Conservation (phyloP, 2,329 filamentous ascomycete species). For the Beauveria brongniartii region DNA sequence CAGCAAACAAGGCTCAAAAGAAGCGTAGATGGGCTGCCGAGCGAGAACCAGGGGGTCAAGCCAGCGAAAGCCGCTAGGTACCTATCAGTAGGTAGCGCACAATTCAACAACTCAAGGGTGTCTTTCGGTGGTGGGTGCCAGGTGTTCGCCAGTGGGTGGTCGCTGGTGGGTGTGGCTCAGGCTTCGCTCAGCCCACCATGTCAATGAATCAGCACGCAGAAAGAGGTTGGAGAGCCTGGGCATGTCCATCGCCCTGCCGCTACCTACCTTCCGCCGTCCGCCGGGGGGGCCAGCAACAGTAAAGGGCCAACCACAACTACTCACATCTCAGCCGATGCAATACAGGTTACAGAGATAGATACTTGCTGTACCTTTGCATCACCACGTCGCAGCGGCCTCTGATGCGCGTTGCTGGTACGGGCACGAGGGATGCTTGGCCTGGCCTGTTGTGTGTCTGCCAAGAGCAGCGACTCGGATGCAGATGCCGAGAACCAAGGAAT, state of each 20-base stretch:
- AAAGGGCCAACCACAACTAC: neutral
- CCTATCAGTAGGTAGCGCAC: neutral
- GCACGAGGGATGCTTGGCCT: neutral
- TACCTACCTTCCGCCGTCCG: no score
- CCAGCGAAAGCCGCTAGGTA: constrained; percentile 5
- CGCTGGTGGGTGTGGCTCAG: neutral
- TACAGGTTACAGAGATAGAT: neutral
- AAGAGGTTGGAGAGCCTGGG: no score
- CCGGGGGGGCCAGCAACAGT: neutral
- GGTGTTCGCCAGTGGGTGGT: no score
- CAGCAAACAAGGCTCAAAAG: constrained; percentile 7
- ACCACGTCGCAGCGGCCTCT: neutral
- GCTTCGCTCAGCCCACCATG: neutral
- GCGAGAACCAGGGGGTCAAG: neutral
- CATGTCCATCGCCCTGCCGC: no score
- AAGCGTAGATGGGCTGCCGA: neutral
- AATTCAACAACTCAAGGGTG: neutral
- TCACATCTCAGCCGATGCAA: no score
- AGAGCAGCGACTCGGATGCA: constrained; percentile 11
- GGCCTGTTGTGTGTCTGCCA: constrained; percentile 4
- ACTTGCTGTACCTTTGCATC: neutral
- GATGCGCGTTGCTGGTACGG: neutral
- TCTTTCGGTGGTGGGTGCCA: neutral
- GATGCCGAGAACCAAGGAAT: constrained; percentile 12
- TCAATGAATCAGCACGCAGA: no score